These are phyloP conservation scores for Beta lomatogona DNA, from an alignment of 179 eudicot species.

Conservation along the genomic window DNA sequence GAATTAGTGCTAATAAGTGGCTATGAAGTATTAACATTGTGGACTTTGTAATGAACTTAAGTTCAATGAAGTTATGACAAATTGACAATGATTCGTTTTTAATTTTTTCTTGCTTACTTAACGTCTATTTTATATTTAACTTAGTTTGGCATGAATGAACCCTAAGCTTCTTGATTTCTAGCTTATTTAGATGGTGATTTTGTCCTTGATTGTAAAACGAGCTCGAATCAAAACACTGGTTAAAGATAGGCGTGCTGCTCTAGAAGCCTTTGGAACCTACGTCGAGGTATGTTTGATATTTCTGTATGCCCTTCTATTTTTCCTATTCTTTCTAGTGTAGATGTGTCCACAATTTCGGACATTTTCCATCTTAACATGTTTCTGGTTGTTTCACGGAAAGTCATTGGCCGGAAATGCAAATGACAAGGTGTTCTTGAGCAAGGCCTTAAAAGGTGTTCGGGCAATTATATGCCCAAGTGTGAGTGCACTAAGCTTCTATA, in stretches of 20 bases:
- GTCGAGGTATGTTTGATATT: slow-evolving; percentile 62
- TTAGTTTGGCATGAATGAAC: slow-evolving; percentile 16
- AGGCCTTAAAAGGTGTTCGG: slow-evolving; percentile 76
- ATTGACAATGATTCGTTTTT: neutral
- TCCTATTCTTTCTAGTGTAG: neutral
- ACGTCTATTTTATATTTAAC: neutral
- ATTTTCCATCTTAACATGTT: neutral
- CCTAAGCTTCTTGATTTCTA: slow-evolving; percentile 34
- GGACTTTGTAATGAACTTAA: neutral
- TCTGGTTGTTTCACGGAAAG: slow-evolving; percentile 34
- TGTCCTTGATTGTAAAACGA: slow-evolving; percentile 81
- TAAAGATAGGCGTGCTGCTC: slow-evolving; percentile 80
- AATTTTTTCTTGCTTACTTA: neutral
- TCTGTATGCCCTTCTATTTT: neutral
- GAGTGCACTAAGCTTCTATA: slow-evolving; percentile 26
- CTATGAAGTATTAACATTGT: neutral
- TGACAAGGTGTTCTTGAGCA: slow-evolving; percentile 53
- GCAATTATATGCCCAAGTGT: slow-evolving; percentile 83
- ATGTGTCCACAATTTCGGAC: neutral
- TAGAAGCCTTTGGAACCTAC: slow-evolving; percentile 94
- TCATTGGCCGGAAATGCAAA: slow-evolving; percentile 67
- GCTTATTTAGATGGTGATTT: slow-evolving; percentile 77
- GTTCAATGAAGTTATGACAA: neutral
- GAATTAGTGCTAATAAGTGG: neutral
- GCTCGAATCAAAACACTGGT: slow-evolving; percentile 80